Evolutionary conservation across 306 rosid species (phyloP), one percentile per base, ranked within the genome.

Genomic region (Phaseolus lunatus): DNA sequence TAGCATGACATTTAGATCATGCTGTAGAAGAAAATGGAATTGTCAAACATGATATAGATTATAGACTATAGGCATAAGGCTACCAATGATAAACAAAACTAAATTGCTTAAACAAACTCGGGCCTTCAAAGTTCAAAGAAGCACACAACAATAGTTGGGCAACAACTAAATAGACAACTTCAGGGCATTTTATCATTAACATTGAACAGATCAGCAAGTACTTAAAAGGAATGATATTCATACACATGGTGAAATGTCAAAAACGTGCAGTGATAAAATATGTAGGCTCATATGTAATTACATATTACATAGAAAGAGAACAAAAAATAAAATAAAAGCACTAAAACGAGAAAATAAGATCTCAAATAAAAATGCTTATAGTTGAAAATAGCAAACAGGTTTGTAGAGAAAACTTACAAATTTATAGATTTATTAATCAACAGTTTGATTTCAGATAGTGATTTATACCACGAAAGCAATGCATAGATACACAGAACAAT

Each of bases 401-500:
- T 61, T 26, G 67, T 13, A n/a, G 45, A 22, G 13, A 43, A 56
- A 12, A 56, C 73, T 52, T 14, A 48, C 29, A 69, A 50, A 67
- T n/a, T 52, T 29, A 53, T 22, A 35, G 31, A 31, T 64, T 61
- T 58, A 10, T 9, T 2, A 29, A 77, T 54, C 22, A 66, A 66
- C 10, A 2, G 11, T 45, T 18, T 44, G 76, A 66, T 50, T 31
- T 57, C 8, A 31, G 45, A 27, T 24, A 1, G 4, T 3, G 24
- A 41, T 77, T 43, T 45, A 39, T 54, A 59, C 37, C 70, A 50
- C 57, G 54, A 68, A 23, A 82, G 70, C 3, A 26, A 54, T 41
- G 24, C 41, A 29, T 8, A 31, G 23, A 82, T 67, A 22, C 27
- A 10, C 7, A 9, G 54, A 59, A 4, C 41, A 33, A 62, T n/a